Base-by-base conservation (phyloP, 352 stramenopile species). In the Phytophthora lateralis region DNA sequence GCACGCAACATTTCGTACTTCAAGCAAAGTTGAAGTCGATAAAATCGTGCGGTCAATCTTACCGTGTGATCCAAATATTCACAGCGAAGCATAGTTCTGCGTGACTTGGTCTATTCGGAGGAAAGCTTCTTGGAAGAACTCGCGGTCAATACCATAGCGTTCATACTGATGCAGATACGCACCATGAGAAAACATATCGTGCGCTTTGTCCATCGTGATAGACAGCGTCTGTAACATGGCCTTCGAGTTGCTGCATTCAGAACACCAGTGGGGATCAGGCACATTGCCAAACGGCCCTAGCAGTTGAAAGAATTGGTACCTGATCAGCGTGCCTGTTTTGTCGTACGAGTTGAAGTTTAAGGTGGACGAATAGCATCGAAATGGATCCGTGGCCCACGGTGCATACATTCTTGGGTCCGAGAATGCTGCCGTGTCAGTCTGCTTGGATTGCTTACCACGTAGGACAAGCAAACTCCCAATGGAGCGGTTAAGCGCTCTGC, bases 121-220 rank as follows among this genome's bases (percentile, higher is more conserved):
- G 56, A 91, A 93, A 27, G 72, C 57, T 41, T 78, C 64, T 60
- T 88, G 74, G 50, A 91, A 91, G 47, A 85, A 89, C 4, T 72
- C 73, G 18, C 71, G 55, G 20, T 89, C 80, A 14, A 91, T 67
- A 14, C 59, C 66, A 65, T 88, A 68, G 9, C 69, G 76, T 14
- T 68, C 63, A 55, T 91, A 93, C 63, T 89, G 76, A 26, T 91
- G 82, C 17, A 88, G 42, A 61, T 89, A 91, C 21, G 81, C 82
- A 18, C 71, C 67, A 32, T 83, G 72, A 0, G 70, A 60, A 49
- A 88, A 93, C 82, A 93, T 93, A 8, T 83, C 62, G 42, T 89
- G 71, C 11, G 78, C 80, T 30, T 87, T 88, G 35, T 89, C 76
- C 29, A 78, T 68, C 4, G 82, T 87, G 9, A 55, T 72, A 20